Percentiles rank a stretch among this genome's conserved stretches.
Evolutionary conservation across 2,329 filamentous ascomycete genomes (phyloP).

Genomic region (Plenodomus tracheiphilus): DNA sequence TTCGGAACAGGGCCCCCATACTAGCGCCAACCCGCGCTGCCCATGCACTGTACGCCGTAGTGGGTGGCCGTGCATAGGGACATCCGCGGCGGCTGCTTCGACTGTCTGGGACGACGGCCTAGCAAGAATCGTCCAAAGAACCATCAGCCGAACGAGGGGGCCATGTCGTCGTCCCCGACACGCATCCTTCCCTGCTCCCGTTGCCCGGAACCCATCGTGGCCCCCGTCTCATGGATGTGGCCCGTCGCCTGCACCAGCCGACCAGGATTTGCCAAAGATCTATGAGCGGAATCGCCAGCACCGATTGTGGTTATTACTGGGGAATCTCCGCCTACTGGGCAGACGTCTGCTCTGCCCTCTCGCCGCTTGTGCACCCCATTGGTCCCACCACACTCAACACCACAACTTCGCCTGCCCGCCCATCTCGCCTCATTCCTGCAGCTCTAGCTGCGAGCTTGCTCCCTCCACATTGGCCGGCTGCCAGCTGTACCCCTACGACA

Average conservation of each 20-base stretch:
- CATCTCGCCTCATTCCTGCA: constrained; percentile 20
- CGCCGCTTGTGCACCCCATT: constrained; percentile 35
- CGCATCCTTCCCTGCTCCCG: constrained; percentile 41
- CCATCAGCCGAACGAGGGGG: constrained; percentile 48
- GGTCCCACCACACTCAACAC: constrained; percentile 27
- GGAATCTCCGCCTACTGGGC: constrained; percentile 42
- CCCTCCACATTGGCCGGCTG: constrained; percentile 9
- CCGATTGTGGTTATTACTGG: constrained; percentile 47
- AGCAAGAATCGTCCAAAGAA: constrained; percentile 39
- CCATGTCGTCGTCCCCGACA: constrained; percentile 40
- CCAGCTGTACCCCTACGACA: constrained; percentile 4
- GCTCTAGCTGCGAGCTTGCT: constrained; percentile 7
- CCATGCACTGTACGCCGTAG: constrained; percentile 33
- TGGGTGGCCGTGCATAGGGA: constrained; percentile 34
- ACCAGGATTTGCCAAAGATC: constrained; percentile 42
- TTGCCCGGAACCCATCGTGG: constrained; percentile 41
- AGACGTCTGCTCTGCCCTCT: constrained; percentile 30
- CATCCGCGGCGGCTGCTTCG: constrained; percentile 42
- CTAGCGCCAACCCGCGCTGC: constrained; percentile 25
- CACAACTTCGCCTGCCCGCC: constrained; percentile 19
- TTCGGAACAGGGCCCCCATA: constrained; percentile 34
- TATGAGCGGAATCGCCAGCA: constrained; percentile 36
- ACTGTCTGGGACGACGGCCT: constrained; percentile 35
- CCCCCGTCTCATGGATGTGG: constrained; percentile 44
- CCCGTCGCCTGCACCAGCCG: constrained; percentile 43